These are phyloP conservation scores for Evansstolkia leycettana DNA, from an alignment of 495 filamentous ascomycete genomes.

Conservation along the genomic window DNA sequence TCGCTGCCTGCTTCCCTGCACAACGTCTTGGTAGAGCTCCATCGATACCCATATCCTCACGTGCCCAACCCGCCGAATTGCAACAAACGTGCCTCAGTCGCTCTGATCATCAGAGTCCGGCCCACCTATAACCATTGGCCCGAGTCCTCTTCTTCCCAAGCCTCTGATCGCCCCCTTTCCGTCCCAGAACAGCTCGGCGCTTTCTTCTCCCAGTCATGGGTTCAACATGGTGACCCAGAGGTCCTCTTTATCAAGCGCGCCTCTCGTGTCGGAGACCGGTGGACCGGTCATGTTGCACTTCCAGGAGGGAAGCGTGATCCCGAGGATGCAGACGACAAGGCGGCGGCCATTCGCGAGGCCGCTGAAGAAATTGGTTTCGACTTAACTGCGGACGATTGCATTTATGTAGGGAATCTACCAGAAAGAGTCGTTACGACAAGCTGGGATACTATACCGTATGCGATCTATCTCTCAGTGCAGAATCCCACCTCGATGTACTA, in stretches of 20 bases:
- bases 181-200: conserved; percentile 33
- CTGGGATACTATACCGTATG: conserved; percentile 60
- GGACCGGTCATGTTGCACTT: conserved; percentile 65
- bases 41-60: conserved; percentile 45
- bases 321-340: conserved; percentile 51
- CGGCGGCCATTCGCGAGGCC: conserved; percentile 57
- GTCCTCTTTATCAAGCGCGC: conserved; percentile 69
- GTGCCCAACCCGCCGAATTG: conserved; percentile 49
- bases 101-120: conserved; percentile 56
- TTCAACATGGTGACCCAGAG: conserved; percentile 61
- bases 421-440: conserved; percentile 61
- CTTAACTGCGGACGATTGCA: conserved; percentile 39
- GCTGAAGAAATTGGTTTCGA: conserved; percentile 62
- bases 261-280: conserved; percentile 56
- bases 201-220: conserved; percentile 63
- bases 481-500: conserved; percentile 2
- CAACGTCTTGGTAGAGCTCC: conserved; percentile 37
- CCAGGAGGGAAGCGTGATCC: conserved; percentile 64
- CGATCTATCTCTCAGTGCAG: neutral
- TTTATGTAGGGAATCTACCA: conserved; percentile 55
- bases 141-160: conserved; percentile 11
- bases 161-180: conserved; percentile 16
- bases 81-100: conserved; percentile 61
- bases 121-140: conserved; percentile 49
- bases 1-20: conserved; percentile 21